Conservation (phyloP, 1,139 yeast species). For the Pichia sp. region DNA sequence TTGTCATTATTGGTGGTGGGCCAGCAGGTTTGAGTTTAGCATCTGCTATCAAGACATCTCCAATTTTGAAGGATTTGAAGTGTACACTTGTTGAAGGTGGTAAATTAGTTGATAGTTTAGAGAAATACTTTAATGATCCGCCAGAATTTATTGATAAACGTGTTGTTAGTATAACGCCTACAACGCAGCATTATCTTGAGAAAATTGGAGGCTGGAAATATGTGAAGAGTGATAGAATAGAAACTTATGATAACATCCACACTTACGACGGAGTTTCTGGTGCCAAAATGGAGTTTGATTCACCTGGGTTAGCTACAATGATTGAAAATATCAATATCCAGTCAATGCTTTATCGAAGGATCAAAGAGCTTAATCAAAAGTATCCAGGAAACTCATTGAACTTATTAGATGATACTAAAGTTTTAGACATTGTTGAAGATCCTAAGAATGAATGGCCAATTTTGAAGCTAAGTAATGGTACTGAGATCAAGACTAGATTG, state of each 20-base stretch:
- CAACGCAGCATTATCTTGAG: conserved; percentile 58
- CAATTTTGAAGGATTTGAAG: conserved; percentile 49
- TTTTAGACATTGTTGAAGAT: conserved; percentile 40
- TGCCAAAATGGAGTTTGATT: conserved; percentile 66
- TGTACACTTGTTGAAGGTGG: conserved; percentile 73
- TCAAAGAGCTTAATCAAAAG: conserved; percentile 41
- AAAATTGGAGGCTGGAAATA: conserved; percentile 71
- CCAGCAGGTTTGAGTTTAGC: conserved; percentile 92
- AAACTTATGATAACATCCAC: conserved; percentile 70
- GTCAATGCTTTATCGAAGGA: conserved; percentile 50
- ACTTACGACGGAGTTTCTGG: conserved; percentile 82
- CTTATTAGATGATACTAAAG: conserved; percentile 60
- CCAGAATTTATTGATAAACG: conserved; percentile 67
- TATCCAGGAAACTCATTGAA: conserved; percentile 30
- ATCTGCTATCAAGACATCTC: conserved; percentile 65
- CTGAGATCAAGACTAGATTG: conserved; percentile 56
- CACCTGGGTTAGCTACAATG: conserved; percentile 69
- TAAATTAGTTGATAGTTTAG: conserved; percentile 42
- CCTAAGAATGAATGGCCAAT: conserved; percentile 62
- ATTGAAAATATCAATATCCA: conserved; percentile 83
- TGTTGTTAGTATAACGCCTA: conserved; percentile 81
- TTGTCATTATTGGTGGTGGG: conserved; percentile 93
- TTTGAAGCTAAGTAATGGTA: conserved; percentile 63
- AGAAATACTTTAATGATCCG: conserved; percentile 45
- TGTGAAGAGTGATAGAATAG: conserved; percentile 61